Conservation (phyloP, 257 asterid species). For the Solanum megistacrolobum region DNA sequence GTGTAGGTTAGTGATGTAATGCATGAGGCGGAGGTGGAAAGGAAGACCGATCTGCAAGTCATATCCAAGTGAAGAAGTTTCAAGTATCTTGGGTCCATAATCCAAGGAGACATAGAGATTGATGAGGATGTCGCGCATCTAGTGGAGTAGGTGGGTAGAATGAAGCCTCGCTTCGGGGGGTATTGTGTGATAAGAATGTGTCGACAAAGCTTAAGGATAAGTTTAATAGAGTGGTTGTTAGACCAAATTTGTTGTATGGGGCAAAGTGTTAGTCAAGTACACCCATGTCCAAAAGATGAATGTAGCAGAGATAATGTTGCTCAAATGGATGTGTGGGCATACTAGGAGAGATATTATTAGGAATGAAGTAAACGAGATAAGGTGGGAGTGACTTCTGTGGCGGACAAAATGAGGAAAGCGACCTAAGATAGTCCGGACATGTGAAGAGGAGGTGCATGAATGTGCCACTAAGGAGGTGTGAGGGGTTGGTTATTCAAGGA, state of each 20-base stretch:
- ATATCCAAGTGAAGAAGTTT: not conserved
- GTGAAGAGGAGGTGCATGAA: not conserved
- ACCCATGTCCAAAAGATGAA: not conserved
- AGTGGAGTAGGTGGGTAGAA: not conserved
- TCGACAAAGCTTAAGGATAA: not conserved
- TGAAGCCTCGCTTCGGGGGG: not conserved
- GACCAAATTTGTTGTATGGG: not conserved
- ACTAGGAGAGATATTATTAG: not conserved
- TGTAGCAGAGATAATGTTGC: not conserved
- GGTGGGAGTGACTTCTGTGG: not conserved
- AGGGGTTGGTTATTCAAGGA: not conserved
- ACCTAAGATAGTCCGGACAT: not conserved
- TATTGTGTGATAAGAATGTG: not conserved
- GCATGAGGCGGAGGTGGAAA: not conserved
- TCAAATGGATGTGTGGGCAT: not conserved
- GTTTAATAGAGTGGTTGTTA: not conserved
- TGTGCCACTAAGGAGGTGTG: not conserved
- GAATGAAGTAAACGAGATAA: not conserved
- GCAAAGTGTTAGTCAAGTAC: not conserved
- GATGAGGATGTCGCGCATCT: not conserved
- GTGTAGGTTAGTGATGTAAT: not conserved
- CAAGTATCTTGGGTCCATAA: not conserved
- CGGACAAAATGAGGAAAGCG: not conserved
- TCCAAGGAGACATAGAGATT: not conserved
- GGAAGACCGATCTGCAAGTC: not conserved